These are phyloP conservation scores for Fusarium cicatricum DNA, from an alignment of 2,329 filamentous ascomycete species.

Conservation along the genomic window DNA sequence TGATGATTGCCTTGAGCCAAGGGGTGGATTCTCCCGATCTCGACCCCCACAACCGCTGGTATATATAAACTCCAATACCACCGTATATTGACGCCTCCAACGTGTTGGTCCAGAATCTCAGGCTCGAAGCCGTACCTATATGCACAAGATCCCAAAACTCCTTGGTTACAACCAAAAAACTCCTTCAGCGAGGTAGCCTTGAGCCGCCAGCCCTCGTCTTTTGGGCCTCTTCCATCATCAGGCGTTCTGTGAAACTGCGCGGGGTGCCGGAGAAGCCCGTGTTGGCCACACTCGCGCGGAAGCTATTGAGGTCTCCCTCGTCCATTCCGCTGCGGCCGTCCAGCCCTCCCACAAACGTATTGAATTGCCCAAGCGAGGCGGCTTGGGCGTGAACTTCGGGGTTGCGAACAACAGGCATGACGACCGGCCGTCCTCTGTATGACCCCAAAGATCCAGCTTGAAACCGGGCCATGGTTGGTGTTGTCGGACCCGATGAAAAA, in stretches of 20 bases:
- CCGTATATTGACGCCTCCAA: slow-evolving; percentile 43
- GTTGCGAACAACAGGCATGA: slow-evolving; percentile 60
- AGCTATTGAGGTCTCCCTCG: slow-evolving; percentile 54
- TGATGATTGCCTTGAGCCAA: not conserved
- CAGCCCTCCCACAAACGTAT: slow-evolving; percentile 62
- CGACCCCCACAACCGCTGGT: slow-evolving; percentile 14
- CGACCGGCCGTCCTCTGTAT: slow-evolving; percentile 62
- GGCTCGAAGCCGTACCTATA: slow-evolving; percentile 31
- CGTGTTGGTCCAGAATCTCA: slow-evolving; percentile 37
- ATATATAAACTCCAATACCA: slow-evolving; percentile 35
- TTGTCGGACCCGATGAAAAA: slow-evolving; percentile 40
- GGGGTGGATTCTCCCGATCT: slow-evolving; percentile 8
- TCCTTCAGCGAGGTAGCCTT: slow-evolving; percentile 29
- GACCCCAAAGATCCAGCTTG: slow-evolving; percentile 58
- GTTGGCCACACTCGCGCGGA: slow-evolving; percentile 52
- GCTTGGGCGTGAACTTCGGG: slow-evolving; percentile 59
- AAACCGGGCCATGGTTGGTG: slow-evolving; percentile 47
- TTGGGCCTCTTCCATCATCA: slow-evolving; percentile 58
- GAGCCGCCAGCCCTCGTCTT: slow-evolving; percentile 37
- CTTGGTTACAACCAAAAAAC: slow-evolving; percentile 20
- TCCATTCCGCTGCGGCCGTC: slow-evolving; percentile 61
- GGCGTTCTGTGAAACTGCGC: slow-evolving; percentile 57
- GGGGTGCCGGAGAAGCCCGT: slow-evolving; percentile 54
- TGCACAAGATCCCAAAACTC: slow-evolving; percentile 38
- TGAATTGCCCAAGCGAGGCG: slow-evolving; percentile 57